Evolutionary conservation across 148 eudicot genomes (phyloP).

Genomic region (Nyssa sinensis): DNA sequence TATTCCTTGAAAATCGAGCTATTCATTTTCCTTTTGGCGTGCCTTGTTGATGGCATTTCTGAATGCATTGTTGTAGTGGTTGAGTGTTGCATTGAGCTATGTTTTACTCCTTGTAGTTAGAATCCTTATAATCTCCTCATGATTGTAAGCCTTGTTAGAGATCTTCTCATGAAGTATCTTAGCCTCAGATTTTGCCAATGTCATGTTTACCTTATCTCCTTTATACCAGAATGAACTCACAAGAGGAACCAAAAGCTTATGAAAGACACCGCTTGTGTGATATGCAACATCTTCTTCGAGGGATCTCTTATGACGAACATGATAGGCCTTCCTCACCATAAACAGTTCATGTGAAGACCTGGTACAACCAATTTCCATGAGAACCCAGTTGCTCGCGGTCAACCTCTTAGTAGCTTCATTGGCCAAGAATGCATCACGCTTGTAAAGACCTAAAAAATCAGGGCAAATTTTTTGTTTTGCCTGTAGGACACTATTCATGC

Average conservation of each 20-base stretch:
- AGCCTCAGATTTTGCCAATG: constrained; percentile 45
- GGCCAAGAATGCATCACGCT: constrained; percentile 69
- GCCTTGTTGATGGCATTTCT: constrained; percentile 50
- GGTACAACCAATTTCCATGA: constrained; percentile 65
- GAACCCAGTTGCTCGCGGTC: constrained; percentile 41
- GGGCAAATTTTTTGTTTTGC: too few relatives aligned
- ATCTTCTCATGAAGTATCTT: constrained; percentile 46
- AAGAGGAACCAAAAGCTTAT: constrained; percentile 59
- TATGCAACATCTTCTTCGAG: constrained; percentile 84
- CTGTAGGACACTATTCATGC: too few relatives aligned
- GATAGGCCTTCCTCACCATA: constrained; percentile 61
- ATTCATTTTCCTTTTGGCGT: too few relatives aligned
- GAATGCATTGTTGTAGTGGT: constrained; percentile 50
- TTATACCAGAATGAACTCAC: constrained; percentile 47
- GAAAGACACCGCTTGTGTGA: constrained; percentile 48
- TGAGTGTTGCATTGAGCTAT: constrained; percentile 52
- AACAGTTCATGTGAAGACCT: constrained; percentile 71
- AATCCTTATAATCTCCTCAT: constrained; percentile 55
- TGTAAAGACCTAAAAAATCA: too few relatives aligned
- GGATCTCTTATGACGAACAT: constrained; percentile 55
- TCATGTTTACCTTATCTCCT: constrained; percentile 52
- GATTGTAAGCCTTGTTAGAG: constrained; percentile 28
- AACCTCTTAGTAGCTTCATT: constrained; percentile 52
- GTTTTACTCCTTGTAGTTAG: constrained; percentile 57
- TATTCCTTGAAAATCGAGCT: too few relatives aligned